Percentiles rank a stretch among this genome's conserved stretches.
Conservation (phyloP, 164 flowering plant genomes). For the Stephania japonica region DNA sequence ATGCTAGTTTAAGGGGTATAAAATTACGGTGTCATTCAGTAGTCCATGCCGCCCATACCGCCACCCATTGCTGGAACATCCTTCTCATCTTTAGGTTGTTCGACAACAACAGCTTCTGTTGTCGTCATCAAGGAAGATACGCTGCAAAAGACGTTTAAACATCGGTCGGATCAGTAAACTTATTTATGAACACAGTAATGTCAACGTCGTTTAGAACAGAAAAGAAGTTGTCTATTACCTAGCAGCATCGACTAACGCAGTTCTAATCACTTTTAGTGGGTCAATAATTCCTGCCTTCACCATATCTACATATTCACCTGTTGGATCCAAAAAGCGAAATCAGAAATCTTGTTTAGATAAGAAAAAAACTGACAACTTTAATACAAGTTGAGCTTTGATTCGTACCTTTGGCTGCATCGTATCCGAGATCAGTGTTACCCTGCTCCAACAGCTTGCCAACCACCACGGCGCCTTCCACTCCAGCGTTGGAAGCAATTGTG, state of each 20-base stretch:
- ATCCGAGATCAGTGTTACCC: conserved; percentile 80
- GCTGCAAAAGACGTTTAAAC: conserved; percentile 29
- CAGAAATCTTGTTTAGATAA: background rate
- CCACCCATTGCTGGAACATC: conserved; percentile 52
- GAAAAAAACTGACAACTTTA: background rate
- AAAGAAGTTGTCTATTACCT: conserved; percentile 40
- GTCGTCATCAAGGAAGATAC: conserved; percentile 94
- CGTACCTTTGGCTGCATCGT: conserved; percentile 97
- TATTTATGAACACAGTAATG: background rate
- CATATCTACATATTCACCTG: conserved; percentile 97
- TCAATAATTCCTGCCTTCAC: conserved; percentile 91
- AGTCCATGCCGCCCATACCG: conserved; percentile 89
- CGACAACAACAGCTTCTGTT: conserved; percentile 75
- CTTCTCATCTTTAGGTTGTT: conserved; percentile 80
- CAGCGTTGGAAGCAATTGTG: conserved; percentile 91
- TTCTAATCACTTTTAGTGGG: conserved; percentile 93
- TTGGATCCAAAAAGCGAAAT: background rate
- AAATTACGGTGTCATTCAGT: conserved; percentile 20
- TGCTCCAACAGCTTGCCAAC: conserved; percentile 96
- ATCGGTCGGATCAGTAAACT: background rate
- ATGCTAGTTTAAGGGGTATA: background rate
- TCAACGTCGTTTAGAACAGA: background rate
- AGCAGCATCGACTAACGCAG: conserved; percentile 97
- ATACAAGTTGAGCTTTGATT: background rate
- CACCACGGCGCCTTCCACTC: conserved; percentile 96